Percentiles rank a stretch among this genome's conserved stretches.
These are phyloP conservation scores for Flaveria ramosissima DNA, from an alignment of 129 eudicot species.

Conservation along the genomic window DNA sequence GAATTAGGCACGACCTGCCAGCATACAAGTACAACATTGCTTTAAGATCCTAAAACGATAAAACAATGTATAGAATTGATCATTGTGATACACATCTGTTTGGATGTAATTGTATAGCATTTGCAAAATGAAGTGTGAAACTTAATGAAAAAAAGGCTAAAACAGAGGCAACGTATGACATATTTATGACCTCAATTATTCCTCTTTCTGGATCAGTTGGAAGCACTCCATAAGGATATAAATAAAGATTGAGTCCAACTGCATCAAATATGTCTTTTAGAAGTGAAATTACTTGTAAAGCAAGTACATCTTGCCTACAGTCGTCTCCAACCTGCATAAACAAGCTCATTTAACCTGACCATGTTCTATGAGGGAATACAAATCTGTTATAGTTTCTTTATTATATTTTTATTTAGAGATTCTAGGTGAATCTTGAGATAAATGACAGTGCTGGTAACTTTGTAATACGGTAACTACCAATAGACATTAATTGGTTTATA, in stretches of 20 bases:
- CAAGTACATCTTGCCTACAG: slow-evolving; percentile 97
- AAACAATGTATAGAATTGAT: neutral
- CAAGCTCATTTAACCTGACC: slow-evolving; percentile 23
- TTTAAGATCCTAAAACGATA: slow-evolving; percentile 1
- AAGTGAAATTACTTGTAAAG: slow-evolving; percentile 96
- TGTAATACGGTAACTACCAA: neutral
- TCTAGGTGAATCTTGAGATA: neutral
- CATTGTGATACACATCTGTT: neutral
- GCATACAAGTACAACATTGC: slow-evolving; percentile 8
- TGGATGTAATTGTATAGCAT: neutral
- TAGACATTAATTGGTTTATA: neutral
- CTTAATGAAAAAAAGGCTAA: slow-evolving; percentile 10
- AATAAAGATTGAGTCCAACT: slow-evolving; percentile 77
- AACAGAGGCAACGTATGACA: slow-evolving; percentile 13
- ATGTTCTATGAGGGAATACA: neutral
- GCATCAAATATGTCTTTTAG: slow-evolving; percentile 85
- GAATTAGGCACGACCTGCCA: slow-evolving; percentile 94
- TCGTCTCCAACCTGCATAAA: slow-evolving; percentile 89
- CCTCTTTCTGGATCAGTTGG: slow-evolving; percentile 98
- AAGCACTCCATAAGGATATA: slow-evolving; percentile 95
- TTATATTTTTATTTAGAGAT: neutral
- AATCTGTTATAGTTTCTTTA: neutral
- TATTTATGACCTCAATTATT: slow-evolving; percentile 75
- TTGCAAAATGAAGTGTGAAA: slow-evolving; percentile 1
- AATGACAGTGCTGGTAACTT: neutral